Evolutionary conservation across 441 rosid genomes (phyloP), one percentile per base, ranked within the genome.

Genomic region (Aleurites moluccanus): DNA sequence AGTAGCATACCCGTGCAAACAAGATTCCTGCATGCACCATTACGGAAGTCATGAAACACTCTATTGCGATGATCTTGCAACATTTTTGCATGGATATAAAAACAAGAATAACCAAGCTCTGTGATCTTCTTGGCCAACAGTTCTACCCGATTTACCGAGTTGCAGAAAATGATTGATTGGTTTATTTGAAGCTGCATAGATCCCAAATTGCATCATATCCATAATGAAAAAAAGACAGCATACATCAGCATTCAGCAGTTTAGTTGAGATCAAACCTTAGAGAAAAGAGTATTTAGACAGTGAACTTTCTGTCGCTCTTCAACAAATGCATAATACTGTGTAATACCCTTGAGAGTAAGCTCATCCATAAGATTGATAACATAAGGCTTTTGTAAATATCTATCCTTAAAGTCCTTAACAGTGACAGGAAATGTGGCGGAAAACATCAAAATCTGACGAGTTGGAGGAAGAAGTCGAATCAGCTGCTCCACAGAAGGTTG

Each of bases 261-360:
- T 49, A 47, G 64, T 25, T 76, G 62, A 68, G 53, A 73, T 72
- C 88, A 77, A 75, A 95, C 99, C 99, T 95, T 95, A 50, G 98
- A 91, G 86, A 95, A 95, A 47, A 95, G 93, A 7, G 98, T 95
- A 86, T 93, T 95, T 57, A 95, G 86, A 85, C 98, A 95, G 81
- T 95, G 99, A 75, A 95, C 96, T 90, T 95, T 95, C 93, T 95
- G 99, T 49, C 99, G 85, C 81, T 95, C 99, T 86, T 95, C 99
- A 79, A 95, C 99, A 76, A 95, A 95, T 69, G 99, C 99, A 89
- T 95, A 95, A 79, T 35, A 95, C 73, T 95, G 99, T 2, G 98
- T 93, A 73, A 95, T 90, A 81, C 99, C 99, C 90, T 95, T 95
- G 67, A 95, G 91, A 4, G 99, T 95, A 75, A 95, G 98, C 79